phyloP scores from a whole-genome alignment of 441 rosid species.

The Brassica balearica region DNA sequence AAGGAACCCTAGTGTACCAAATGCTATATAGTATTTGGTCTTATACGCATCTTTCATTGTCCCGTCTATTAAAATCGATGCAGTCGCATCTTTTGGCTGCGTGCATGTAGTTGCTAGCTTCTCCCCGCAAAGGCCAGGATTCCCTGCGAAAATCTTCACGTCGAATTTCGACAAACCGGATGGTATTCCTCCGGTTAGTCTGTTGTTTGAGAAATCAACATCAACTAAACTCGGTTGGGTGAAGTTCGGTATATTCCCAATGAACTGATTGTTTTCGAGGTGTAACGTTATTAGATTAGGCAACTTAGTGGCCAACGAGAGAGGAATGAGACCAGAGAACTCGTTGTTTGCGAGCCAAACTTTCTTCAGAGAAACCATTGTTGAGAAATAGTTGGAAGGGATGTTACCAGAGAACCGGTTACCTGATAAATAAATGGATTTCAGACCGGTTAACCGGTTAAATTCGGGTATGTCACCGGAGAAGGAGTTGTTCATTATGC shows the following conservation, averaged over 20 bases:
- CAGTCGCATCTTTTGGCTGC: conserved; percentile 10
- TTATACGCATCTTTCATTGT: conserved; percentile 23
- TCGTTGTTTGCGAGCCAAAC: conserved; percentile 64
- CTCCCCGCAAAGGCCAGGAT: conserved; percentile 64
- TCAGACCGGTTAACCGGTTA: conserved; percentile 56
- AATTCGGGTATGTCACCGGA: conserved; percentile 63
- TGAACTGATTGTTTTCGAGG: conserved; percentile 63
- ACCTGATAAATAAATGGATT: conserved; percentile 57
- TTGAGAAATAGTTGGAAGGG: conserved; percentile 50
- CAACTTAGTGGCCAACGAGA: conserved; percentile 51
- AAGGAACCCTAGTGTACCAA: conserved; percentile 49
- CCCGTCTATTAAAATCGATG: conserved; percentile 25
- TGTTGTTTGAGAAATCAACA: conserved; percentile 63
- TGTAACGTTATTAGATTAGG: conserved; percentile 58
- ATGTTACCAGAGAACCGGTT: conserved; percentile 78
- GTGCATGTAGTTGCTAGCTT: conserved; percentile 45
- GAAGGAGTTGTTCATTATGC: conserved; percentile 68
- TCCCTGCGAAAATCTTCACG: conserved; percentile 52
- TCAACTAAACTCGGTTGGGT: conserved; percentile 44
- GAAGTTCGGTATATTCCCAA: conserved; percentile 60
- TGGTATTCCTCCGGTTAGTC: conserved; percentile 67
- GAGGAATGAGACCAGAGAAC: conserved; percentile 66
- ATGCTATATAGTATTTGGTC: conserved; percentile 43
- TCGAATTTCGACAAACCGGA: conserved; percentile 52
- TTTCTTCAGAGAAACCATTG: conserved; percentile 62